Evolutionary conservation across 495 filamentous ascomycete genomes (phyloP).

Genomic region (Peziza echinospora): DNA sequence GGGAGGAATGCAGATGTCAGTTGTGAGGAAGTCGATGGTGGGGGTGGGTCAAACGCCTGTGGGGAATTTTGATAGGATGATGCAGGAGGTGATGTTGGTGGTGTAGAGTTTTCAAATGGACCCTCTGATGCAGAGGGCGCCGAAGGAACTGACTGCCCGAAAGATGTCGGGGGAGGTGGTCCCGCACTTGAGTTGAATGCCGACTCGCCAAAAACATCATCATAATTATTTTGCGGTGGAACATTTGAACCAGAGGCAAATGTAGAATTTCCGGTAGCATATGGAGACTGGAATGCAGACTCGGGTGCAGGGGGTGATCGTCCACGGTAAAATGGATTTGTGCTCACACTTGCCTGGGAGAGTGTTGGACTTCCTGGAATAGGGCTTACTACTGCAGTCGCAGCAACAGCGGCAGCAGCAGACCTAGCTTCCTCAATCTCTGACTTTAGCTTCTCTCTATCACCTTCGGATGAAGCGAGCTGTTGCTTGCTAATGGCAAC

Average conservation of each 20-base stretch:
- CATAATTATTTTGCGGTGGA: constrained; percentile 49
- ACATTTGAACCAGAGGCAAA: constrained; percentile 26
- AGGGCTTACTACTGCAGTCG: constrained; percentile 3
- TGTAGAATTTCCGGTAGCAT: constrained; percentile 34
- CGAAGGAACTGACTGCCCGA: constrained; percentile 31
- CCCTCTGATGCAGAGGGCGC: constrained; percentile 27
- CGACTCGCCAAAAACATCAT: constrained; percentile 78
- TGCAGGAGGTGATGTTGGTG: constrained; percentile 38
- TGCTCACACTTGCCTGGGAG: constrained; percentile 11
- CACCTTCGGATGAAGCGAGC: constrained; percentile 64
- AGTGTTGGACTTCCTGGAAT: constrained; percentile 18
- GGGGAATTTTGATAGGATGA: constrained; percentile 33
- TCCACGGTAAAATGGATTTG: constrained; percentile 16
- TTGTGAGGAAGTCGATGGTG: constrained; percentile 30
- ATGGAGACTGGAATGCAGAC: constrained; percentile 21
- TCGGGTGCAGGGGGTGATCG: constrained; percentile 23
- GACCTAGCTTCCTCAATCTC: constrained; percentile 41
- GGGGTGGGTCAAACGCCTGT: constrained; percentile 26
- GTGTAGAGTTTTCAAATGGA: constrained; percentile 26
- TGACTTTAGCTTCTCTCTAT: constrained; percentile 59
- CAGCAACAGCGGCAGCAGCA: constrained; percentile 21
- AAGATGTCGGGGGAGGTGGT: constrained; percentile 19
- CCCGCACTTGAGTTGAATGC: constrained; percentile 31
- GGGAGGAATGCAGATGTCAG: constrained; percentile 50
- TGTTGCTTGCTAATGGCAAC: constrained; percentile 98